A percentile compares a stretch with the other conserved stretches of the same genome.
Evolutionary conservation across 768 basidiomycete genomes (phyloP).

Genomic region (Vararia minispora): DNA sequence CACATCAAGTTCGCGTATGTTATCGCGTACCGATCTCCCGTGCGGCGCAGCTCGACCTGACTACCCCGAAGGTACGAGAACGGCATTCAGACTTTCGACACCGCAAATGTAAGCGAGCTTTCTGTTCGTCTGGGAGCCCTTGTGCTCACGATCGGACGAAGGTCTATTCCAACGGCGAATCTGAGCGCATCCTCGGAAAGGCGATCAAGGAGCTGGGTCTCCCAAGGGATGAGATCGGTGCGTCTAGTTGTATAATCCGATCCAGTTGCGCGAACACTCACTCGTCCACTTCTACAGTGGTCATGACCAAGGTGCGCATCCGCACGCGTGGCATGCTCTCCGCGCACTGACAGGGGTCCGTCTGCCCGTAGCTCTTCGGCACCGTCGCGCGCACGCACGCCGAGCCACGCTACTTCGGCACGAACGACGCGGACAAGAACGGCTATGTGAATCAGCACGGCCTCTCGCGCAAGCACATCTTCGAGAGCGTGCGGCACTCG

Average conservation of each 20-base stretch:
- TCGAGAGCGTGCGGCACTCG: constrained; percentile 51
- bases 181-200: constrained; percentile 28
- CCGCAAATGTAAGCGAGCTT: constrained; percentile 29
- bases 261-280: too few species aligned
- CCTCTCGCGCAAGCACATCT: constrained; percentile 46
- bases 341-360: neutral
- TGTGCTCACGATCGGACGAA: constrained; percentile 22
- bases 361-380: neutral
- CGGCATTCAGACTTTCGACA: constrained; percentile 57
- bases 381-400: neutral
- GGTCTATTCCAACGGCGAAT: constrained; percentile 21
- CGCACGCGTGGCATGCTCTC: neutral
- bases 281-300: too few species aligned
- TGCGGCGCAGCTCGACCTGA: constrained; percentile 6
- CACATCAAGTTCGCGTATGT: constrained; percentile 19
- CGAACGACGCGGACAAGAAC: constrained; percentile 11
- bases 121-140: constrained; percentile 16
- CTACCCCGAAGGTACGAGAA: constrained; percentile 32
- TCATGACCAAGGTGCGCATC: constrained; percentile 30
- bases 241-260: too few species aligned
- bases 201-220: constrained; percentile 26
- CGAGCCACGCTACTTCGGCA: neutral
- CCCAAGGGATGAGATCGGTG: constrained; percentile 28
- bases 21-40: constrained; percentile 8
- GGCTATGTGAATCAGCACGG: constrained; percentile 28